A percentile compares a stretch with the other conserved stretches of the same genome.
These are phyloP conservation scores for Jaapia argillacea DNA, from an alignment of 768 basidiomycete genomes.

Conservation along the genomic window DNA sequence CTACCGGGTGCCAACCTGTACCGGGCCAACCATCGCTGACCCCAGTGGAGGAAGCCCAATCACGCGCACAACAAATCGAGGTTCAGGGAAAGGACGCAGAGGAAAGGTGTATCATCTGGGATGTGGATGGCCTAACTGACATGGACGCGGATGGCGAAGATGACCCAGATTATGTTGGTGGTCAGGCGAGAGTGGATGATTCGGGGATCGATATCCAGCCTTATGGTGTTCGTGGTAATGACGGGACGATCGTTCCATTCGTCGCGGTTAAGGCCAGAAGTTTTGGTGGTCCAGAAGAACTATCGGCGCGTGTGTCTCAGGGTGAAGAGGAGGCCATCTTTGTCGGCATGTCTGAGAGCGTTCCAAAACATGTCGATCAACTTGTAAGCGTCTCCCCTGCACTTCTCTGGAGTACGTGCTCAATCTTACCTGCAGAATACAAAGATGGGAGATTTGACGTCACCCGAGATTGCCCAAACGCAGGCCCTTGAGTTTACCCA, in stretches of 20 bases:
- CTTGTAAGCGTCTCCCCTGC: conserved; percentile 29
- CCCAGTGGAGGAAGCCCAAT: conserved; percentile 45
- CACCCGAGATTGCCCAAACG: too few species aligned
- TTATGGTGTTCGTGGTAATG: conserved; percentile 27
- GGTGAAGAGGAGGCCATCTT: conserved; percentile 31
- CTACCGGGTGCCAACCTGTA: conserved; percentile 16
- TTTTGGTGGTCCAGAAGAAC: too few species aligned
- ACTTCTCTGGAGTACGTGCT: neutral
- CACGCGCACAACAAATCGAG: conserved; percentile 44
- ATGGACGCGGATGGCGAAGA: conserved; percentile 53
- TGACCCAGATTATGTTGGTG: conserved; percentile 32
- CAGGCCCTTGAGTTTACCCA: too few species aligned
- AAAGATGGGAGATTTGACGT: too few species aligned
- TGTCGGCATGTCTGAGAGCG: conserved; percentile 36
- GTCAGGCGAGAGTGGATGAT: neutral
- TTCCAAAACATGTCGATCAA: conserved; percentile 45
- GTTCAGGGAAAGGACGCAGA: conserved; percentile 54
- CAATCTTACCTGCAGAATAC: neutral
- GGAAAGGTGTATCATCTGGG: conserved; percentile 57
- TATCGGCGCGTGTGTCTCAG: too few species aligned
- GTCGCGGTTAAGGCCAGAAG: too few species aligned
- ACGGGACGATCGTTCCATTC: conserved; percentile 46
- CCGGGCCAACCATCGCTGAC: conserved; percentile 28
- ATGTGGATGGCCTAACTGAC: conserved; percentile 32
- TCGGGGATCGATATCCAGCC: neutral